A percentile compares a stretch with the other conserved stretches of the same genome.
Evolutionary conservation across 169 alveolate species (phyloP).

Genomic region (Eimeria acervulina): DNA sequence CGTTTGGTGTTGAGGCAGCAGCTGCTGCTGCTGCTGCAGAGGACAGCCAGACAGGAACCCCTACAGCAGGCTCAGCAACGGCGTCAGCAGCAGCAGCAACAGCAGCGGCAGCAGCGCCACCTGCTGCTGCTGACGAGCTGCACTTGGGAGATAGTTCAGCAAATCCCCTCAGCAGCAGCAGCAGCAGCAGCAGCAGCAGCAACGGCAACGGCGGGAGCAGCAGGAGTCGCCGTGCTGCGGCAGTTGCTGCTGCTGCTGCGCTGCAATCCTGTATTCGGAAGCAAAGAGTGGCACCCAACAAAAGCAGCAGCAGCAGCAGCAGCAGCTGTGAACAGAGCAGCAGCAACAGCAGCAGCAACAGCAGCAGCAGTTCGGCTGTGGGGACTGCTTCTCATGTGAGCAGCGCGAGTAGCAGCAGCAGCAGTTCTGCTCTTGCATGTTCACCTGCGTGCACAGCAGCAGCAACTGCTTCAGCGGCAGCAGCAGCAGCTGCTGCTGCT

Average conservation of each 20-base stretch:
- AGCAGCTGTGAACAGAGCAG: constrained; percentile 35
- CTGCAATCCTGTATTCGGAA: constrained; percentile 7
- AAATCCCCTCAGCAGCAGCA: constrained; percentile 43
- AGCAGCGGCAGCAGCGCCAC: constrained; percentile 1
- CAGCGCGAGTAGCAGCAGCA: too few species aligned
- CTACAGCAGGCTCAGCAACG: not conserved
- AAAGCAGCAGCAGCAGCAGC: not conserved
- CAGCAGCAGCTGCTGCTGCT: constrained; percentile 70
- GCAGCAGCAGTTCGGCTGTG: not conserved
- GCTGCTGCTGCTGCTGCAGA: not conserved
- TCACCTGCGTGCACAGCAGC: not conserved
- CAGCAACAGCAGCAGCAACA: constrained; percentile 62
- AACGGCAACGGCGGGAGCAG: constrained; percentile 22
- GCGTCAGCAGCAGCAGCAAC: not conserved
- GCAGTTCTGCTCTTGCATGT: not conserved
- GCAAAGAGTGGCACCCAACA: constrained; percentile 5
- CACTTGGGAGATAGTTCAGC: not conserved
- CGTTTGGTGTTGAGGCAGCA: not conserved
- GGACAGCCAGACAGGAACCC: not conserved
- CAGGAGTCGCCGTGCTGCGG: constrained; percentile 31
- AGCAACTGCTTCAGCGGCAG: not conserved
- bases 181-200: constrained; percentile 36
- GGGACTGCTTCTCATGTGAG: not conserved
- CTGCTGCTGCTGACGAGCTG: constrained; percentile 33
- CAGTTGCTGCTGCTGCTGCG: constrained; percentile 63